Percentiles rank a stretch among this genome's conserved stretches.
These are phyloP conservation scores for Ogataea haglerorum DNA, from an alignment of 805 yeast species.

Conservation along the genomic window DNA sequence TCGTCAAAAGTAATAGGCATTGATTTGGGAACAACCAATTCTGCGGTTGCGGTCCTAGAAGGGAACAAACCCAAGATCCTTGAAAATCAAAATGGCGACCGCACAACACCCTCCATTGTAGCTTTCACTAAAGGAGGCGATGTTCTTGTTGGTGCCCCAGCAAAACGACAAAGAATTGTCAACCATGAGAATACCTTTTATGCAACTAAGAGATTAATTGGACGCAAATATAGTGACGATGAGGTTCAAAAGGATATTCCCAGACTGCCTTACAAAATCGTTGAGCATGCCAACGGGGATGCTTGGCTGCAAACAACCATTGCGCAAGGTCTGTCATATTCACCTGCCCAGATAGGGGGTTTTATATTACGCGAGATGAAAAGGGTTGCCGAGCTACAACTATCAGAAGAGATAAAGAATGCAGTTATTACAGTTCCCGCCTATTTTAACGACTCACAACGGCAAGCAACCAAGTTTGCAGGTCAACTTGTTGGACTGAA, in stretches of 20 bases:
- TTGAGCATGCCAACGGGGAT: slow-evolving; percentile 88
- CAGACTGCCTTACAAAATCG: slow-evolving; percentile 87
- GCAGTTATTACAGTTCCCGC: slow-evolving; percentile 92
- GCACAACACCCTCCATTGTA: slow-evolving; percentile 91
- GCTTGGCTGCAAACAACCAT: slow-evolving; percentile 84
- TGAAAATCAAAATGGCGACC: slow-evolving; percentile 73
- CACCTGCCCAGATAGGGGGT: slow-evolving; percentile 96
- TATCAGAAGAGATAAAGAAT: slow-evolving; percentile 75
- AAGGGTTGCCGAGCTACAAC: slow-evolving; percentile 83
- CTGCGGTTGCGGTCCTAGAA: slow-evolving; percentile 85
- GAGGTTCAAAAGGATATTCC: slow-evolving; percentile 89
- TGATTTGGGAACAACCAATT: slow-evolving; percentile 85
- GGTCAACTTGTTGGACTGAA: slow-evolving; percentile 93
- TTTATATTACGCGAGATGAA: slow-evolving; percentile 91
- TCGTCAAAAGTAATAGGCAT: slow-evolving; percentile 67
- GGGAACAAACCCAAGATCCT: slow-evolving; percentile 72
- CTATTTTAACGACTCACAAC: slow-evolving; percentile 82
- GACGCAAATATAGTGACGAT: slow-evolving; percentile 82
- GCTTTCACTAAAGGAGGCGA: slow-evolving; percentile 88
- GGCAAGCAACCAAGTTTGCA: slow-evolving; percentile 91
- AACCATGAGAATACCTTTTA: slow-evolving; percentile 92
- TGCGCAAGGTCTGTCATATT: slow-evolving; percentile 71
- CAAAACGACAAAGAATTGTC: slow-evolving; percentile 93
- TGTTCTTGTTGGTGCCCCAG: slow-evolving; percentile 89
- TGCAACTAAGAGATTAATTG: slow-evolving; percentile 93